A percentile compares a stretch with the other conserved stretches of the same genome.
Evolutionary conservation across 2,329 filamentous ascomycete genomes (phyloP).

Genomic region (Diaporthe sp.): DNA sequence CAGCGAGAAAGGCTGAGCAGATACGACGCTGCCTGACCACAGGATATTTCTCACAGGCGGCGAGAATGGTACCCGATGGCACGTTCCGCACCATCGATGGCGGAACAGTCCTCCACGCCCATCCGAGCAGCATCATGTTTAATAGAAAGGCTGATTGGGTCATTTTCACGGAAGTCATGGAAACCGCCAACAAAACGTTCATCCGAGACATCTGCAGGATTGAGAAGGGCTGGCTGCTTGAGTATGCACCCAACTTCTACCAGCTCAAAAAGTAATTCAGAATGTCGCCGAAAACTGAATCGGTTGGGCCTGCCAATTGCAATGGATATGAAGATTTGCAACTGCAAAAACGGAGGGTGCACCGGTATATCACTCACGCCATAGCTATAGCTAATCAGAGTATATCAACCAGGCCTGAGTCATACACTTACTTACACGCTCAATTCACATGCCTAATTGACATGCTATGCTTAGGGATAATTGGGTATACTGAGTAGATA

Average conservation of each 20-base stretch:
- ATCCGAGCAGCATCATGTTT: constrained; percentile 95
- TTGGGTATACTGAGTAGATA: too few relatives aligned
- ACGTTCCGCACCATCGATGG: constrained; percentile 90
- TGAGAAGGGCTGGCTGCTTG: constrained; percentile 90
- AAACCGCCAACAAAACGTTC: constrained; percentile 88
- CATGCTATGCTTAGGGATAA: too few relatives aligned
- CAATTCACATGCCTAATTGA: too few relatives aligned
- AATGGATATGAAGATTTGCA: neutral
- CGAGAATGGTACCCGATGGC: constrained; percentile 93
- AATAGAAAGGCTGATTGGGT: constrained; percentile 98
- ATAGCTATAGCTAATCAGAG: too few relatives aligned
- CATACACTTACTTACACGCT: too few relatives aligned
- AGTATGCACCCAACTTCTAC: constrained; percentile 90
- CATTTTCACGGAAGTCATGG: constrained; percentile 92
- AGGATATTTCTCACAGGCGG: constrained; percentile 94
- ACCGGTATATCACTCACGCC: too few relatives aligned
- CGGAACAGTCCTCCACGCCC: constrained; percentile 82
- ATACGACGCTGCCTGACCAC: constrained; percentile 88
- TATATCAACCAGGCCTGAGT: too few relatives aligned
- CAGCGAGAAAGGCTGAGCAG: constrained; percentile 70
- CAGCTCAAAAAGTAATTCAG: constrained; percentile 60
- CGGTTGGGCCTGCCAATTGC: neutral
- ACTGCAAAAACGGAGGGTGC: too few relatives aligned
- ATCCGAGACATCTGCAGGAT: constrained; percentile 95
- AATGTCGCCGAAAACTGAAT: neutral